Percentiles rank a stretch among this genome's conserved stretches.
Evolutionary conservation across 192 early-diverging fungal species (phyloP).

Genomic region (Podila epigama): DNA sequence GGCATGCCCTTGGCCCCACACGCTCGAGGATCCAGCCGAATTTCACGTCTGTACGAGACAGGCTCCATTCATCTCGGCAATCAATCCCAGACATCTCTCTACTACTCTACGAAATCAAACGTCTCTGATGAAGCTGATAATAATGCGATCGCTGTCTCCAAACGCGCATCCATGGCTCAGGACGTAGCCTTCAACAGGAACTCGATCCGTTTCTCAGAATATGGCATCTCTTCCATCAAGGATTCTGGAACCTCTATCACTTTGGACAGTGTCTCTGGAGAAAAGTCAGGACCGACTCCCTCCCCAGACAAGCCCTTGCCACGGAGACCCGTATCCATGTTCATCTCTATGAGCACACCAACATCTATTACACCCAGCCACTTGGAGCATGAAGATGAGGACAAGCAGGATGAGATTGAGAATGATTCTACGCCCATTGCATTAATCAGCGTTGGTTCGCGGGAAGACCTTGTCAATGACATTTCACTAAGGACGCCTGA

Average conservation of each 20-base stretch:
- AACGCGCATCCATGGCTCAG: not conserved
- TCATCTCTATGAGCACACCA: conserved; percentile 8
- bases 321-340: conserved; percentile 6
- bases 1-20: not conserved
- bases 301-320: conserved; percentile 13
- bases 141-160: not conserved
- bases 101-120: conserved; percentile 11
- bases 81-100: conserved; percentile 18
- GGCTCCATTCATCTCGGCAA: conserved; percentile 8
- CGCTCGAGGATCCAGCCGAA: not conserved
- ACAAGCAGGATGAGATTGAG: not conserved
- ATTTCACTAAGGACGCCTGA: not conserved
- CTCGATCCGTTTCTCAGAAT: conserved; percentile 17
- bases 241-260: not conserved
- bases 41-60: conserved; percentile 12
- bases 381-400: not conserved
- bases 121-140: conserved; percentile 7
- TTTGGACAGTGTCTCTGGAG: not conserved
- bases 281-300: not conserved
- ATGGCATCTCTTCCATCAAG: conserved; percentile 6
- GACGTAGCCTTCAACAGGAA: conserved; percentile 1
- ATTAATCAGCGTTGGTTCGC: too few species aligned
- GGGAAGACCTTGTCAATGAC: not conserved
- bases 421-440: too few species aligned
- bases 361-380: not conserved